Conservation (phyloP, 1,284 basidiomycete species). For the Gomphus sp. region DNA sequence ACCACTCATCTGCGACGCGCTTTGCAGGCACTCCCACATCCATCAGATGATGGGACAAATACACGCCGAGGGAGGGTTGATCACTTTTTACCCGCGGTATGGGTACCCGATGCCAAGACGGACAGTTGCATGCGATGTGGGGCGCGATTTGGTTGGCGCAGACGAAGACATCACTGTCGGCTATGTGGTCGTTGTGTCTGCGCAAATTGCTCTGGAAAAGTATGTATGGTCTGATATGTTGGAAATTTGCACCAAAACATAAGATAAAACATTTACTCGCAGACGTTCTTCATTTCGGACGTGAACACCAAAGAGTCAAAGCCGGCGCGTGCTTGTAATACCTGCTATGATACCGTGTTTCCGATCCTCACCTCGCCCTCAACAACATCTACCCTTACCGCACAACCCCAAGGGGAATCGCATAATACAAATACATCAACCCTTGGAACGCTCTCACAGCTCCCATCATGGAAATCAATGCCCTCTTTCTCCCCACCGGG, state of each 20-base stretch:
- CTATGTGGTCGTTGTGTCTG: constrained; percentile 87
- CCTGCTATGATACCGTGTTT: constrained; percentile 82
- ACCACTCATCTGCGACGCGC: constrained; percentile 64
- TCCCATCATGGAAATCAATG: constrained; percentile 29
- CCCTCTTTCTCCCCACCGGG: constrained; percentile 1
- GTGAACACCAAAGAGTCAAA: constrained; percentile 42
- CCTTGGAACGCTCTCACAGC: constrained; percentile 35
- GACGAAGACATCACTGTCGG: constrained; percentile 84
- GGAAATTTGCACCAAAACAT: neutral
- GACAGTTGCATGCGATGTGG: constrained; percentile 79
- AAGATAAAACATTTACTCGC: neutral
- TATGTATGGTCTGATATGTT: constrained; percentile 26
- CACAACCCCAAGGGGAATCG: constrained; percentile 12
- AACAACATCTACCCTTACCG: constrained; percentile 19
- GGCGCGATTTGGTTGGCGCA: constrained; percentile 68
- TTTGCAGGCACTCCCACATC: constrained; percentile 63
- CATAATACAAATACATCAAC: constrained; percentile 18
- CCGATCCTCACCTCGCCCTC: constrained; percentile 47
- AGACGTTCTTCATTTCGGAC: constrained; percentile 76
- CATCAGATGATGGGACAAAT: constrained; percentile 35
- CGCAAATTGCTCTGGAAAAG: constrained; percentile 71
- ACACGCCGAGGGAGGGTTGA: constrained; percentile 53
- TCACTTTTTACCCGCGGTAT: constrained; percentile 85
- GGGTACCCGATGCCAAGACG: constrained; percentile 83
- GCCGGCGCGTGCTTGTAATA: constrained; percentile 73